Conservation (phyloP, 1,284 basidiomycete genomes). For the Puccinia brachypodii region DNA sequence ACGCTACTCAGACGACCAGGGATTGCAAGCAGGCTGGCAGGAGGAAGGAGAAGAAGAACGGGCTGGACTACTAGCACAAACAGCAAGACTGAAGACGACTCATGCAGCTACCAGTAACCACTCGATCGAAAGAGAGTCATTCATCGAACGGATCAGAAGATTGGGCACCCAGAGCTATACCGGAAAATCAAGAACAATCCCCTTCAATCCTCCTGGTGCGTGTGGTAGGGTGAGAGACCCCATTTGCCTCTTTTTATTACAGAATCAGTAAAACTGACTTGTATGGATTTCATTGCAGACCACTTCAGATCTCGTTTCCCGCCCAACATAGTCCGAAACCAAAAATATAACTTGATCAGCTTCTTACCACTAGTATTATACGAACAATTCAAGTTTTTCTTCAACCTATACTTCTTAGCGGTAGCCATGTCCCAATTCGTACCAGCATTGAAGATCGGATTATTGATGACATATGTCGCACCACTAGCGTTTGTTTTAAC, state of each 20-base stretch:
- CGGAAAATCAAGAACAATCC: constrained; percentile 40
- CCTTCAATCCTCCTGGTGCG: constrained; percentile 47
- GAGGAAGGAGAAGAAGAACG: constrained; percentile 2
- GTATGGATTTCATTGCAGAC: constrained; percentile 6
- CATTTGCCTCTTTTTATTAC: neutral
- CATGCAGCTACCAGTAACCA: neutral
- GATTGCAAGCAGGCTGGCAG: neutral
- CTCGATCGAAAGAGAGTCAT: constrained; percentile 16
- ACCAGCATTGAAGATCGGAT: constrained; percentile 91
- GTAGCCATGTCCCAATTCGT: constrained; percentile 95
- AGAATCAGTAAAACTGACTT: constrained; percentile 1
- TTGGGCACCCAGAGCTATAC: neutral
- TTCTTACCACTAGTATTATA: constrained; percentile 97
- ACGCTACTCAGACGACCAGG: constrained; percentile 12
- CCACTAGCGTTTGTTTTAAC: constrained; percentile 91
- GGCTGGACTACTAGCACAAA: neutral
- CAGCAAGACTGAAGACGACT: neutral
- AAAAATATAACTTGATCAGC: constrained; percentile 93
- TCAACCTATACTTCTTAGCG: constrained; percentile 97
- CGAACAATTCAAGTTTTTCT: constrained; percentile 99
- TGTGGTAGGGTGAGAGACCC: neutral
- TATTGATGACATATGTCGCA: constrained; percentile 82
- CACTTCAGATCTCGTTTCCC: constrained; percentile 57
- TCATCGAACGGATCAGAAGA: constrained; percentile 29
- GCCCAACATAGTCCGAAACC: constrained; percentile 88